These are phyloP conservation scores for Selenicereus undatus DNA, from an alignment of 148 eudicot species.

Conservation along the genomic window DNA sequence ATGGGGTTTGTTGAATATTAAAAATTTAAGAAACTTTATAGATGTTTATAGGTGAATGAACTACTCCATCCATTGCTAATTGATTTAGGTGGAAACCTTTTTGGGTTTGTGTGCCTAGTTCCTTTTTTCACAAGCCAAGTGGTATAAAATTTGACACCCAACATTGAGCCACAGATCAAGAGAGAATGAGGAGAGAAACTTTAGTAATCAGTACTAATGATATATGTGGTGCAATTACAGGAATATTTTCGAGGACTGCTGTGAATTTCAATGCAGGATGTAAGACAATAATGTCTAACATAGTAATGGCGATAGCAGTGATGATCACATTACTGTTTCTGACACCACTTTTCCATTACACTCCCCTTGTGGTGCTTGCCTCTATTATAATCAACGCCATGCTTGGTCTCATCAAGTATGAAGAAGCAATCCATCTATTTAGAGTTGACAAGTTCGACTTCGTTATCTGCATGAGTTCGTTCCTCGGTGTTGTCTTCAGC, in stretches of 20 bases:
- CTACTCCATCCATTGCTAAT: too few relatives aligned
- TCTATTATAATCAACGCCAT: constrained; percentile 59
- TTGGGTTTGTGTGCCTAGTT: too few relatives aligned
- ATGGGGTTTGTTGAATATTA: too few relatives aligned
- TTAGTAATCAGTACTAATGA: neutral
- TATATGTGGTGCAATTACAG: constrained; percentile 22
- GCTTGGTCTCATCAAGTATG: constrained; percentile 55
- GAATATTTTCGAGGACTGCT: constrained; percentile 64
- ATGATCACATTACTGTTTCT: constrained; percentile 52
- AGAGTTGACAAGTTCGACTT: constrained; percentile 66
- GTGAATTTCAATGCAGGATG: constrained; percentile 74
- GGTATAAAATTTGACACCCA: too few relatives aligned
- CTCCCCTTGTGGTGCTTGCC: constrained; percentile 60
- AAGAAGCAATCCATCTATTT: constrained; percentile 49
- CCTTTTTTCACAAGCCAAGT: too few relatives aligned
- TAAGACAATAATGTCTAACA: constrained; percentile 52
- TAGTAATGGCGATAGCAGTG: constrained; percentile 59
- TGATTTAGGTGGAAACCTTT: too few relatives aligned
- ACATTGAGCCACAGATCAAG: neutral
- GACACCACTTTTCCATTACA: constrained; percentile 60
- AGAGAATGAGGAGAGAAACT: neutral
- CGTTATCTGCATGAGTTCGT: constrained; percentile 44
- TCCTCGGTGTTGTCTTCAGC: constrained; percentile 51
- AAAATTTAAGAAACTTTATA: too few relatives aligned
- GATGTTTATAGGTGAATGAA: too few relatives aligned